phyloP scores from a whole-genome alignment of 2,329 filamentous ascomycete species.

The Ascochyta lentis region DNA sequence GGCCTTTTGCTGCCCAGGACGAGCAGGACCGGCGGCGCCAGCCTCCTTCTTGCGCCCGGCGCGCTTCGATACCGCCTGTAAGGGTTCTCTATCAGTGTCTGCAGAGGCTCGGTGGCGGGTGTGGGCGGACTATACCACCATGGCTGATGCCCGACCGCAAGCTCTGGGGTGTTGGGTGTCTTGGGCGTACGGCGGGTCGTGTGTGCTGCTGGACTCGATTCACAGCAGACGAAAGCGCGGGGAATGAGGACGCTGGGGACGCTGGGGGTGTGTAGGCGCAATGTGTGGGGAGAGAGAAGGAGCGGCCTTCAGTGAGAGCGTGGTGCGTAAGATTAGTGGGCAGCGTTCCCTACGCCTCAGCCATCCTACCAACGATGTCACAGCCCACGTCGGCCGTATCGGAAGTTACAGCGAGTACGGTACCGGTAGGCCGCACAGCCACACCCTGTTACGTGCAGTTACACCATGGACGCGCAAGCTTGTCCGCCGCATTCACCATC shows the following conservation, averaged over 20 bases:
- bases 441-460: constrained; percentile 22
- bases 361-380: constrained; percentile 27
- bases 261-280: constrained; percentile 10
- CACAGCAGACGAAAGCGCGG: constrained; percentile 2
- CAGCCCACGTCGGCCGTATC: constrained; percentile 24
- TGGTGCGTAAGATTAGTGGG: constrained; percentile 17
- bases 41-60: constrained; percentile 65
- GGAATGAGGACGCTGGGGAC: neutral
- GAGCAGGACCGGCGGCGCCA: constrained; percentile 52
- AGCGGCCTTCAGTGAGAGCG: constrained; percentile 7
- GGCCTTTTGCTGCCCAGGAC: constrained; percentile 54
- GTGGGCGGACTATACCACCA: constrained; percentile 42
- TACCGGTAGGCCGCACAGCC: constrained; percentile 20
- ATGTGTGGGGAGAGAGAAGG: constrained; percentile 11
- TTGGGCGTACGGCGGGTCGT: constrained; percentile 23
- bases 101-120: constrained; percentile 6
- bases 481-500: constrained; percentile 13
- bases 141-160: constrained; percentile 44
- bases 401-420: constrained; percentile 22
- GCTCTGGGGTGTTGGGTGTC: constrained; percentile 24
- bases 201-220: constrained; percentile 11
- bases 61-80: constrained; percentile 63
- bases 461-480: constrained; percentile 29
- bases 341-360: constrained; percentile 13
- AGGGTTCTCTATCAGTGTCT: constrained; percentile 26